These are phyloP conservation scores for Pseudozyma pruni DNA, from an alignment of 1,284 basidiomycete species.

Conservation along the genomic window DNA sequence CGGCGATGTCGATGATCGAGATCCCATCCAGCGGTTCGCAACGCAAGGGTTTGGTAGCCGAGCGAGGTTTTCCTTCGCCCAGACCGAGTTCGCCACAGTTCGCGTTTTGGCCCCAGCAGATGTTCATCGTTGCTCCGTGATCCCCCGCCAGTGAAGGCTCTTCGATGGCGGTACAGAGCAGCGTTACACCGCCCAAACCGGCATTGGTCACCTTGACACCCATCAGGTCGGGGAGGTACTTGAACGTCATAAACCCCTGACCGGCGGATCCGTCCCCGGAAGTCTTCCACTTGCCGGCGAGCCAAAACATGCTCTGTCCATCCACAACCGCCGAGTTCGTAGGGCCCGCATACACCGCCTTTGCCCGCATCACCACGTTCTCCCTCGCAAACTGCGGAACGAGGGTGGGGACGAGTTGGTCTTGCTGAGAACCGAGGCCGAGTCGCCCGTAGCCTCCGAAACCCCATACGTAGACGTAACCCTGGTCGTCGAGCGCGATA, in stretches of 20 bases:
- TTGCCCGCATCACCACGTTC: conserved; percentile 76
- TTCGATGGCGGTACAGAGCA: conserved; percentile 80
- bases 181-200: conserved; percentile 86
- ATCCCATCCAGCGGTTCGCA: conserved; percentile 79
- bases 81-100: conserved; percentile 82
- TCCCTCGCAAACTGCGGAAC: conserved; percentile 68
- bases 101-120: conserved; percentile 83
- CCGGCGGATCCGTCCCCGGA: conserved; percentile 80
- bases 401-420: conserved; percentile 70
- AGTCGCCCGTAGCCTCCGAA: conserved; percentile 69
- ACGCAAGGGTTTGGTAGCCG: conserved; percentile 82
- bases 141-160: conserved; percentile 65
- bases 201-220: conserved; percentile 69
- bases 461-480: conserved; percentile 77
- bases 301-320: conserved; percentile 81
- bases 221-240: conserved; percentile 63
- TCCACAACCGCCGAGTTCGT: conserved; percentile 86
- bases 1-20: conserved; percentile 81
- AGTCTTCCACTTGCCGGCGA: conserved; percentile 80
- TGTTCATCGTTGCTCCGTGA: conserved; percentile 79
- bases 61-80: conserved; percentile 82
- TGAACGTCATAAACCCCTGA: conserved; percentile 50
- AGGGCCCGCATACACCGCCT: conserved; percentile 80
- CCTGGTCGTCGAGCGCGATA: conserved; percentile 78
- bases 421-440: conserved; percentile 80